Percentiles rank a stretch among this genome's conserved stretches.
Conservation (phyloP, 768 basidiomycete species). For the Lenzites betulinus region DNA sequence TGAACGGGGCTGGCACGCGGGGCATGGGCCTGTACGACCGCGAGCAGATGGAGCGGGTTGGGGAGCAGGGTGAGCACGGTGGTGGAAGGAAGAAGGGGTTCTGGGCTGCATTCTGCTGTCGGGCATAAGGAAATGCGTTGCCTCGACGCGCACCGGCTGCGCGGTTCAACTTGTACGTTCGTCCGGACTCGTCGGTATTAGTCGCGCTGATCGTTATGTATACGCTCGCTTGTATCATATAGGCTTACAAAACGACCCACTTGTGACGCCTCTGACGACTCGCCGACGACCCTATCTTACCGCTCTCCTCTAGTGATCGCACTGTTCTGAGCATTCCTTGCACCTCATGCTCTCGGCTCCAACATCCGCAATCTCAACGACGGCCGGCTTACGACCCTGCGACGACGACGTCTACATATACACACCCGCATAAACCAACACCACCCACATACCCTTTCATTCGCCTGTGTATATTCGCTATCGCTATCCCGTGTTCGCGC, state of each 20-base stretch:
- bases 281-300: constrained; percentile 15
- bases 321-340: constrained; percentile 6
- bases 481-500: constrained; percentile 21
- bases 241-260: constrained; percentile 19
- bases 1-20: constrained; percentile 43
- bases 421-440: constrained; percentile 21
- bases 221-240: not conserved
- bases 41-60: constrained; percentile 60
- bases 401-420: constrained; percentile 10
- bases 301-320: not conserved
- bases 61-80: constrained; percentile 60
- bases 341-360: not conserved
- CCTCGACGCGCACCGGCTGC: constrained; percentile 26
- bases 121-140: constrained; percentile 43
- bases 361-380: constrained; percentile 3
- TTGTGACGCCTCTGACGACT: constrained; percentile 25
- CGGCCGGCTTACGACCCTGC: constrained; percentile 17
- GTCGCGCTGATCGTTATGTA: not conserved
- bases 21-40: constrained; percentile 69
- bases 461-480: constrained; percentile 24
- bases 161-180: constrained; percentile 21
- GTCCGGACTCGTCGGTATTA: not conserved
- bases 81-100: constrained; percentile 63
- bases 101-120: constrained; percentile 69
- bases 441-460: constrained; percentile 19